phyloP scores from a whole-genome alignment of 2,329 filamentous ascomycete species.

The Cladosporium oxysporum region DNA sequence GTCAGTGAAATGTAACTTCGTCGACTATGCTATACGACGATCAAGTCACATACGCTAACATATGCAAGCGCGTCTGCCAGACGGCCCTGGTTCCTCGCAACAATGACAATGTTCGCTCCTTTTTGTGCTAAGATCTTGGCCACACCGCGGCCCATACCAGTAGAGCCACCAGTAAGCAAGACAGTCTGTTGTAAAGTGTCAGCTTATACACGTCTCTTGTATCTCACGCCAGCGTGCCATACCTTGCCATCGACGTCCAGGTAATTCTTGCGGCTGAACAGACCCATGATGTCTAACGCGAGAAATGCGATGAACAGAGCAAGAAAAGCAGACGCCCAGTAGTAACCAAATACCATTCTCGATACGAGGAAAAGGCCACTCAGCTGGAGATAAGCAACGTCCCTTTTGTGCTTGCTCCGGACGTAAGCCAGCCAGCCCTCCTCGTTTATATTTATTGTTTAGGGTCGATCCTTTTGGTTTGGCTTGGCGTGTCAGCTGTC shows the following conservation, averaged over 20 bases:
- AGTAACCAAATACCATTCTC: constrained; percentile 40
- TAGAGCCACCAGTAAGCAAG: constrained; percentile 85
- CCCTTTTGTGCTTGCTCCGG: not conserved
- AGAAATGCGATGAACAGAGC: constrained; percentile 40
- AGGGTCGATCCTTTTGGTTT: not conserved
- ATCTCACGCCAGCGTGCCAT: constrained; percentile 33
- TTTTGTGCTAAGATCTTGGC: constrained; percentile 74
- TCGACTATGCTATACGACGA: constrained; percentile 14
- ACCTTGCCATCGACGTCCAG: constrained; percentile 86
- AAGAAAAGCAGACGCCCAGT: constrained; percentile 40
- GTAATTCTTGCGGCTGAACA: constrained; percentile 68
- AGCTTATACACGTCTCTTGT: constrained; percentile 1
- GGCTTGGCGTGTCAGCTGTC: not conserved
- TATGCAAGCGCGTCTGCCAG: constrained; percentile 69
- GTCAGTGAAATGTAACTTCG: not conserved
- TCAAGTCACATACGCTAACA: constrained; percentile 56
- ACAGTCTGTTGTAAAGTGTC: constrained; percentile 64
- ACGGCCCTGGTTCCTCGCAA: constrained; percentile 75
- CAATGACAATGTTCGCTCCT: constrained; percentile 83
- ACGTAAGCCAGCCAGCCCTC: not conserved
- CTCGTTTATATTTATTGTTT: not conserved
- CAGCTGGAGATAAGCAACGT: not conserved
- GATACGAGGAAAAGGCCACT: not conserved
- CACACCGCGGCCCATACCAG: constrained; percentile 82
- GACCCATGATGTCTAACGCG: constrained; percentile 61